Conservation (phyloP, 371 early-diverging fungal species). For the Polyrhizophydium stewartii region DNA sequence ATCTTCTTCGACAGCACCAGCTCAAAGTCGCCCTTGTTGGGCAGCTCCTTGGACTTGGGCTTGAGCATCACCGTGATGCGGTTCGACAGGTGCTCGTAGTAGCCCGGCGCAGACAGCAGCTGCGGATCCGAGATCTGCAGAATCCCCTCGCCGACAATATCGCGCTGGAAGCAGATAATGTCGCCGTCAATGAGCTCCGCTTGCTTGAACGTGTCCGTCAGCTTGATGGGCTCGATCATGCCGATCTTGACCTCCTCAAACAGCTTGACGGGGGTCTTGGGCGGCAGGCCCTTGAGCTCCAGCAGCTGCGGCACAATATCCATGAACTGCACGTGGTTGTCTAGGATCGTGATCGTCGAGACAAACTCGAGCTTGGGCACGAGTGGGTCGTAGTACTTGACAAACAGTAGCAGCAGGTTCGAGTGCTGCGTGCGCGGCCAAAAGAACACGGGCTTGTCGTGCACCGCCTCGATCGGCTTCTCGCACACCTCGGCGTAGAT, state of each 20-base stretch:
- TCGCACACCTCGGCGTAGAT: conserved; percentile 54
- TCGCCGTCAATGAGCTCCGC: conserved; percentile 90
- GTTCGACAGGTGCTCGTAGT: conserved; percentile 69
- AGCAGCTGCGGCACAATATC: conserved; percentile 60
- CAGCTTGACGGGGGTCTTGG: conserved; percentile 53
- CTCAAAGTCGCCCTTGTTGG: conserved; percentile 32
- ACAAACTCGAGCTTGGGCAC: conserved; percentile 59
- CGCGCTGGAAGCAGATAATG: conserved; percentile 79
- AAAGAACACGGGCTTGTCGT: background rate
- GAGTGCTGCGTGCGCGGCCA: background rate
- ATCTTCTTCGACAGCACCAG: conserved; percentile 61
- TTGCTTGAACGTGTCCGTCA: conserved; percentile 54
- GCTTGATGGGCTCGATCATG: conserved; percentile 76
- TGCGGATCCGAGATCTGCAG: conserved; percentile 23
- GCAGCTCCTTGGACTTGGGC: conserved; percentile 42
- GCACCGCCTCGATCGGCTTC: background rate
- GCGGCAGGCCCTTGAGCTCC: conserved; percentile 52
- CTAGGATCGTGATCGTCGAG: conserved; percentile 9
- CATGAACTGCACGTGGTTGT: conserved; percentile 51
- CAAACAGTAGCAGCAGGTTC: conserved; percentile 50
- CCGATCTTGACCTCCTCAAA: conserved; percentile 92
- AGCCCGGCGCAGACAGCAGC: conserved; percentile 56
- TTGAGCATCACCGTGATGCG: conserved; percentile 66
- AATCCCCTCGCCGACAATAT: conserved; percentile 47
- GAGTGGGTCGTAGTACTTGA: conserved; percentile 81